A percentile compares a stretch with the other conserved stretches of the same genome.
Conservation (phyloP, 176 grass and related monocot genomes). For the Poa pratensis region DNA sequence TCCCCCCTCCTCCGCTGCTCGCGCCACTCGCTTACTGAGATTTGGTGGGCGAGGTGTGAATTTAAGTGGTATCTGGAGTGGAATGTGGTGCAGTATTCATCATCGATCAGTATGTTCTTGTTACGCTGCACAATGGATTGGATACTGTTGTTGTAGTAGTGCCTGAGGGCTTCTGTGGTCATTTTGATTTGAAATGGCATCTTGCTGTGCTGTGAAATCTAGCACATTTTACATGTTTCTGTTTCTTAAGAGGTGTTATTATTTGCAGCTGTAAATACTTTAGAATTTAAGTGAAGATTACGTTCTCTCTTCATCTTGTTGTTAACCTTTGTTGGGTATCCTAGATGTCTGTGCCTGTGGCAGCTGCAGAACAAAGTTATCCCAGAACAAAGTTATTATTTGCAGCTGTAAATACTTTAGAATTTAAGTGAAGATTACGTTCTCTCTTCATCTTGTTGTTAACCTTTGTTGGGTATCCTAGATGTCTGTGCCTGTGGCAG, state of each 20-base stretch:
- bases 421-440: not conserved
- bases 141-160: not conserved
- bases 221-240: not conserved
- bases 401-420: not conserved
- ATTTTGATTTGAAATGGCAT: conserved; percentile 3
- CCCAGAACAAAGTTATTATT: conserved; percentile 2
- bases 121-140: not conserved
- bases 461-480: no score
- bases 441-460: no score
- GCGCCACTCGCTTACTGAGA: conserved; percentile 3
- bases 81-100: not conserved
- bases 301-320: no score
- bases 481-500: not conserved
- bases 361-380: not conserved
- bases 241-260: not conserved
- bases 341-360: not conserved
- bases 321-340: no score
- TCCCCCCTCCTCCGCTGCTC: not conserved
- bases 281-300: not conserved
- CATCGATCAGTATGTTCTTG: not conserved
- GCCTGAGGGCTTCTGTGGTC: not conserved
- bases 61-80: conserved; percentile 2
- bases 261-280: not conserved
- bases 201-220: no score
- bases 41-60: conserved; percentile 13